Evolutionary conservation across 305 asterid genomes (phyloP), one percentile per base, ranked within the genome.

Genomic region (Fraxinus sp.): DNA sequence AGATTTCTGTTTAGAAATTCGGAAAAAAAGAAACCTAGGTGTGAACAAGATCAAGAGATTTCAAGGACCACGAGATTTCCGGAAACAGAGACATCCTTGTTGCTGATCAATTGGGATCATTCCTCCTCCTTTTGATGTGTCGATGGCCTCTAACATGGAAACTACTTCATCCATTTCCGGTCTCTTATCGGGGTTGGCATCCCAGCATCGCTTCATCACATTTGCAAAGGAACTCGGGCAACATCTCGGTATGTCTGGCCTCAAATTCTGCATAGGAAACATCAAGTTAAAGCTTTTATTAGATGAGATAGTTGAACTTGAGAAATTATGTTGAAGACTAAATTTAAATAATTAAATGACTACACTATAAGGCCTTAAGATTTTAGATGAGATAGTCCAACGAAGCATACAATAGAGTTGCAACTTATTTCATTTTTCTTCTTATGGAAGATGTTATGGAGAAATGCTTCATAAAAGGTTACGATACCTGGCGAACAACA

Each of bases 211-310:
- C 64, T 86, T 94, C 98, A 94, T 93, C 86, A 93, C 93, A 75
- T 93, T 90, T 0, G 94, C 91, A 22, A 92, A 83, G 37, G 94
- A 85, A 84, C 91, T 91, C 1, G 98, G 98, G 82, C 95, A 91
- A 78, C 97, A 92, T 77, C 93, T 84, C 2, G 97, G 97, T 75
- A 94, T 93, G n/a, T 93, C 97, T 20, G 98, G 98, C 93, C 97
- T 89, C 85, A 93, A 83, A 46, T 94, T 94, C 98, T 94, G 91
- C 39, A 0, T 0, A 22, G 28, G 4, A 32, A 62, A 8, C 33
- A 62, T 22, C 7, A 1, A 14, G 22, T 52, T 52, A 46, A 46
- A 13, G 57, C 57, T 46, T 46, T 46, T 46, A 46, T 46, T 46
- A 46, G 57, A 46, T 13, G 57, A 46, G 57, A 46, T 46, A 46